These are phyloP conservation scores for Didymella keratinophila DNA, from an alignment of 2,329 filamentous ascomycete genomes.

Conservation along the genomic window DNA sequence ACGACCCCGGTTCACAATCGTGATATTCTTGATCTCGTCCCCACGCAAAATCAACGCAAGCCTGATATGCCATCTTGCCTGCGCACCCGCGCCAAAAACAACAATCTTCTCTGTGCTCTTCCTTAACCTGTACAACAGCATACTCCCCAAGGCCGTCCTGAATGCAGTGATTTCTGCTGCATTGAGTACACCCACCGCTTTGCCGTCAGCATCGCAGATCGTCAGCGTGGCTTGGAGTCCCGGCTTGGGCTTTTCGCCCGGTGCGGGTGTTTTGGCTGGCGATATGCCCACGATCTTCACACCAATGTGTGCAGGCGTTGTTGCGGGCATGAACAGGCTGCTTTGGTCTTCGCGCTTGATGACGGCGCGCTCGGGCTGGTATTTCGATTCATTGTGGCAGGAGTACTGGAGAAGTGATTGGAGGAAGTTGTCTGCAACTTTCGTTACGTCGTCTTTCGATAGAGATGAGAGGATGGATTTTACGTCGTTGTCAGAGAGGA, in stretches of 20 bases:
- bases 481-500: slow-evolving; percentile 36
- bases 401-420: slow-evolving; percentile 43
- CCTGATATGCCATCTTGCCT: slow-evolving; percentile 60
- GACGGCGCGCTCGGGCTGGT: slow-evolving; percentile 55
- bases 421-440: slow-evolving; percentile 10
- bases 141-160: slow-evolving; percentile 76
- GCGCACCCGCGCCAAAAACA: slow-evolving; percentile 59
- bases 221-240: slow-evolving; percentile 72
- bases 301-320: slow-evolving; percentile 68
- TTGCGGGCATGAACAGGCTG: slow-evolving; percentile 78
- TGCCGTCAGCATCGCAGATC: slow-evolving; percentile 59
- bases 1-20: slow-evolving; percentile 35
- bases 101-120: slow-evolving; percentile 46
- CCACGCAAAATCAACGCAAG: slow-evolving; percentile 52
- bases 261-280: slow-evolving; percentile 43
- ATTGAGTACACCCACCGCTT: slow-evolving; percentile 72
- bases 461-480: slow-evolving; percentile 48
- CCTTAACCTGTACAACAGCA: slow-evolving; percentile 59
- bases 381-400: slow-evolving; percentile 36
- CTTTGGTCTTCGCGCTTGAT: slow-evolving; percentile 57
- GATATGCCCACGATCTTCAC: slow-evolving; percentile 76
- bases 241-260: slow-evolving; percentile 29
- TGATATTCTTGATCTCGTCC: slow-evolving; percentile 43
- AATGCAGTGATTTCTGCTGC: slow-evolving; percentile 80
- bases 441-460: slow-evolving; percentile 12